A percentile compares a stretch with the other conserved stretches of the same genome.
Evolutionary conservation across 345 rosid species (phyloP).

Genomic region (Melaleuca quinquenervia): DNA sequence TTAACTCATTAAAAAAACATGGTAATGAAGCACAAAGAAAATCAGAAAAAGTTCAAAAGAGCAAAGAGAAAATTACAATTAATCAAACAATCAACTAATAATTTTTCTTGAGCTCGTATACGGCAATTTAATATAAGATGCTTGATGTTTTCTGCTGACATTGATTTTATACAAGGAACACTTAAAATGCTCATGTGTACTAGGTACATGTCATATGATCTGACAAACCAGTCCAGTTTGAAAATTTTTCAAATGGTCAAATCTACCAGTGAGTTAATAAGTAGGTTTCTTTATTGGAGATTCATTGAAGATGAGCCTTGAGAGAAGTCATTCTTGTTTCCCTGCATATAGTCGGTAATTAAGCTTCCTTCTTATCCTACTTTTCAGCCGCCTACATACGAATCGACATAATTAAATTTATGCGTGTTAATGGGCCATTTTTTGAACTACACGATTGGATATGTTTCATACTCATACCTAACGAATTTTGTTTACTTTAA

Average conservation of each 20-base stretch:
- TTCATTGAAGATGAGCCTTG: neutral
- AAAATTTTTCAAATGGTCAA: neutral
- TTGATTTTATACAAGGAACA: neutral
- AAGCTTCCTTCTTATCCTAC: neutral
- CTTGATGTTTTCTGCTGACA: no score
- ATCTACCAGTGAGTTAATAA: neutral
- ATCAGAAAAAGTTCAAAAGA: neutral
- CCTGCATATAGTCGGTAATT: neutral
- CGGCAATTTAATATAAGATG: neutral
- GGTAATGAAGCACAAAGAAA: neutral
- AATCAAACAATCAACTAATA: neutral
- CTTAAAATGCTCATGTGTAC: neutral
- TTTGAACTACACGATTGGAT: neutral
- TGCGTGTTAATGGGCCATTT: neutral
- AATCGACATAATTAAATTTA: neutral
- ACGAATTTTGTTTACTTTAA: neutral
- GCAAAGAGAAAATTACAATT: neutral
- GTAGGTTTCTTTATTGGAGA: neutral
- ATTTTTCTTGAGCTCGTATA: neutral
- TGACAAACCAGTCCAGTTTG: neutral
- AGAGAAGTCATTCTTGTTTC: no score
- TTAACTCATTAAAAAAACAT: neutral
- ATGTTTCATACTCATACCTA: neutral
- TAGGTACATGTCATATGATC: neutral
- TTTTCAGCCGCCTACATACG: neutral